These are phyloP conservation scores for Penicillium fuscoglaucum DNA, from an alignment of 2,329 filamentous ascomycete species.

Conservation along the genomic window DNA sequence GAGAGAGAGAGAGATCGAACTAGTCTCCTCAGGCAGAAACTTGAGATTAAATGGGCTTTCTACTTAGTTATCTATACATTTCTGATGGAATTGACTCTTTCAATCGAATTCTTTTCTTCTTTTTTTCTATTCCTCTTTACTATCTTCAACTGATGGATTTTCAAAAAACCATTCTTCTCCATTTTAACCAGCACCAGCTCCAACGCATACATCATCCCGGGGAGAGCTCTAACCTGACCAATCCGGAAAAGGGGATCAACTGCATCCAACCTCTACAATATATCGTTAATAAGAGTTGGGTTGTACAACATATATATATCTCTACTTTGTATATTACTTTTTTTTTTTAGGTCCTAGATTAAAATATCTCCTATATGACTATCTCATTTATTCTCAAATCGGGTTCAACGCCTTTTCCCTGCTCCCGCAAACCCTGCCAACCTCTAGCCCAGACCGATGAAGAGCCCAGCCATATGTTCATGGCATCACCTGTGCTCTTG, in stretches of 20 bases:
- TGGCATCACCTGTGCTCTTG: conserved; percentile 11
- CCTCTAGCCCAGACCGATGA: too few relatives aligned
- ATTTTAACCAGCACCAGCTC: background rate
- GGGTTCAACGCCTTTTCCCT: background rate
- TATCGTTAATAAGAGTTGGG: background rate
- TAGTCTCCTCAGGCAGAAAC: conserved; percentile 11
- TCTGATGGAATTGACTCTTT: background rate
- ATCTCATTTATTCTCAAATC: background rate
- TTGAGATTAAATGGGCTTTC: background rate
- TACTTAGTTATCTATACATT: background rate
- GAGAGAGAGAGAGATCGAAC: background rate
- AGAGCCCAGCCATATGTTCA: too few relatives aligned
- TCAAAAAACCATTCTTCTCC: background rate
- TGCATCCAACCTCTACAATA: background rate
- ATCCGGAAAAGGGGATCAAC: conserved; percentile 15
- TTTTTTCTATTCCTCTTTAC: background rate
- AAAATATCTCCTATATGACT: background rate
- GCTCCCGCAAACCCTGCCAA: too few relatives aligned
- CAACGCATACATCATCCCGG: conserved; percentile 15
- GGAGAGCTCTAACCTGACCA: conserved; percentile 16
- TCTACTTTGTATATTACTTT: background rate
- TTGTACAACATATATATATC: background rate
- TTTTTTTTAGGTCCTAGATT: background rate
- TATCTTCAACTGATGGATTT: background rate
- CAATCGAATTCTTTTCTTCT: background rate